A percentile compares a stretch with the other conserved stretches of the same genome.
Evolutionary conservation across 2,329 filamentous ascomycete genomes (phyloP).

Genomic region (Colletotrichum magnum): DNA sequence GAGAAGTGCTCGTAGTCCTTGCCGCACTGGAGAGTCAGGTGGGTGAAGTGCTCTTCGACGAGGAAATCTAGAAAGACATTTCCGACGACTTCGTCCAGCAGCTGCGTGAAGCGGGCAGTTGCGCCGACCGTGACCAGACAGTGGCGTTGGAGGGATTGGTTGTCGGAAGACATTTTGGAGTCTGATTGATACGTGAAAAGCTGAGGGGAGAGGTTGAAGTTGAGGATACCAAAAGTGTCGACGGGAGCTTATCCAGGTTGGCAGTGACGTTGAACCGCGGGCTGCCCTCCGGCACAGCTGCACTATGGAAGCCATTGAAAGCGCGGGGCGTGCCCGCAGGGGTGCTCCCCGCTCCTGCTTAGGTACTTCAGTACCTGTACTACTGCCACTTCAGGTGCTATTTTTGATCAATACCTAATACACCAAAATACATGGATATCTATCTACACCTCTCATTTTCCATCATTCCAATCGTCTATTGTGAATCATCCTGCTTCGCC

Average conservation of each 20-base stretch:
- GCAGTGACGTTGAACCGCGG: slow-evolving; percentile 14
- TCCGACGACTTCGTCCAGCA: slow-evolving; percentile 77
- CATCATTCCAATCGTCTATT: background rate
- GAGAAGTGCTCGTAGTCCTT: slow-evolving; percentile 72
- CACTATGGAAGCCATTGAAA: too few relatives aligned
- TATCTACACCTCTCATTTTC: background rate
- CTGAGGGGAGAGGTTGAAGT: background rate
- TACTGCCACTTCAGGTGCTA: too few relatives aligned
- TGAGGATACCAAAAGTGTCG: background rate
- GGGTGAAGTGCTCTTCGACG: slow-evolving; percentile 72
- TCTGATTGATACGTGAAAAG: background rate
- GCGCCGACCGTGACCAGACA: slow-evolving; percentile 95
- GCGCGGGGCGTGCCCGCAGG: too few relatives aligned
- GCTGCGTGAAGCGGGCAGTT: slow-evolving; percentile 83
- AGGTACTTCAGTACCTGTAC: too few relatives aligned
- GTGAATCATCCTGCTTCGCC: background rate
- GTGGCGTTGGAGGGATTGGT: slow-evolving; percentile 46
- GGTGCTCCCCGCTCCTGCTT: too few relatives aligned
- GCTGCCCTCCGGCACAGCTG: slow-evolving; percentile 7
- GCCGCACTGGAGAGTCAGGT: slow-evolving; percentile 86
- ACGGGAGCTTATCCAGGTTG: background rate
- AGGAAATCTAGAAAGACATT: slow-evolving; percentile 75
- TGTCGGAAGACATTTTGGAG: slow-evolving; percentile 1
- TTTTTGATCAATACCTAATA: too few relatives aligned
- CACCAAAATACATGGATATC: too few relatives aligned